Evolutionary conservation across 345 rosid genomes (phyloP), one percentile per base, ranked within the genome.

Genomic region (Durio zibethinus): DNA sequence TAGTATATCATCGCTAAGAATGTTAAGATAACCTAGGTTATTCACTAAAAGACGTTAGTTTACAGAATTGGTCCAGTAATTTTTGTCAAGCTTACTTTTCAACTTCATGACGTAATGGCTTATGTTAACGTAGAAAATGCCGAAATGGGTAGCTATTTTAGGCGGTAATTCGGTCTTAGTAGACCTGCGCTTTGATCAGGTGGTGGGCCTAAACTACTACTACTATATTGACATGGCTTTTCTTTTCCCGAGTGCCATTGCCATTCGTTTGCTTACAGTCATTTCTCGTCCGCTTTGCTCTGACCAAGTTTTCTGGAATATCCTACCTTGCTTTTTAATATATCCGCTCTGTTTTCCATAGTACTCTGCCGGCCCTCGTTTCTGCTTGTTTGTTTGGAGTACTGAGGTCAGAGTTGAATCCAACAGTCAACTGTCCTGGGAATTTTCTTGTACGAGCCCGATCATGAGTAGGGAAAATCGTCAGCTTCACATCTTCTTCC

Each of bases 401-500:
- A 5, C 36, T 33, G n/a, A n/a, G n/a, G n/a, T n/a, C n/a, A n/a
- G n/a, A n/a, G n/a, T n/a, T n/a, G n/a, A n/a, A n/a, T n/a, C n/a
- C n/a, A n/a, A n/a, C n/a, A n/a, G n/a, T n/a, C 36, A 33, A 33
- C 36, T 33, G 36, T 33, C 36, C 36, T 33, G 4, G 2, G 36
- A 1, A 33, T 33, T 33, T n/a, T 33, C 36, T 33, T 4, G 36
- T 33, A 33, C 36, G 4, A 33, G 36, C 36, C 48, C 20, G 42
- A 65, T 23, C 56, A 45, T 47, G 73, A 27, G 23, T 40, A 40
- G 50, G 5, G 61, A 76, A 61, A 12, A 12, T 20, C 66, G 3
- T 50, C 76, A 75, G 79, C 79, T 83, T 54, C 84, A 78, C 45
- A 53, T 84, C 11, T 75, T 84, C 80, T 84, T 85, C 84, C 81